Conservation (phyloP, 2,329 filamentous ascomycete species). For the Cladosporium sp. region DNA sequence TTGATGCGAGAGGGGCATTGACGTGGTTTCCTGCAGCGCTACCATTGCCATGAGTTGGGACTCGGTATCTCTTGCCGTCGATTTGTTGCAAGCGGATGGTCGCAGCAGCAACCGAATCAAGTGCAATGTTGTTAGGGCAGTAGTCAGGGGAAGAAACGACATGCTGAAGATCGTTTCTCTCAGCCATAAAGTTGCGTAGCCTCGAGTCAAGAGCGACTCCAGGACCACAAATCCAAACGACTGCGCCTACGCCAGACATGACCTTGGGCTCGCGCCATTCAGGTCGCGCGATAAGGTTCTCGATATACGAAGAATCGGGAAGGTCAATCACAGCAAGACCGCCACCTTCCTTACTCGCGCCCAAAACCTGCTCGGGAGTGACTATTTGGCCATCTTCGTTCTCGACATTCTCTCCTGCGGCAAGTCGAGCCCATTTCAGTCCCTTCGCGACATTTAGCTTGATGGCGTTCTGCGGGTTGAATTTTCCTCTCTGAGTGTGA, state of each 20-base stretch:
- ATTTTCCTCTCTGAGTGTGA: conserved; percentile 74
- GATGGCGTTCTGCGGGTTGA: conserved; percentile 62
- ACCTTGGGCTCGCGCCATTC: conserved; percentile 67
- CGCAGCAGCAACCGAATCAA: conserved; percentile 63
- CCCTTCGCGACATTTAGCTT: conserved; percentile 61
- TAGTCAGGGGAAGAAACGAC: conserved; percentile 71
- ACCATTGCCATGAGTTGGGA: conserved; percentile 53
- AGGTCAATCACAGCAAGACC: conserved; percentile 80
- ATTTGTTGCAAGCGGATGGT: conserved; percentile 67
- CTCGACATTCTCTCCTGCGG: conserved; percentile 59
- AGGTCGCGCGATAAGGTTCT: conserved; percentile 61
- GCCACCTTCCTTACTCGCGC: conserved; percentile 59
- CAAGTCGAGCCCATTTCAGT: conserved; percentile 56
- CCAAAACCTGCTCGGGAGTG: conserved; percentile 84
- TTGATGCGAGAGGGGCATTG: background rate
- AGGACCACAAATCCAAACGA: conserved; percentile 79
- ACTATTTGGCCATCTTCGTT: conserved; percentile 64
- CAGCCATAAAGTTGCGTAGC: conserved; percentile 66
- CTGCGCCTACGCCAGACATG: conserved; percentile 61
- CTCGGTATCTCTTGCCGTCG: conserved; percentile 67
- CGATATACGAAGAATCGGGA: conserved; percentile 66
- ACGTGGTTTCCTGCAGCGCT: background rate
- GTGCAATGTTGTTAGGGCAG: conserved; percentile 69
- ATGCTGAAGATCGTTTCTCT: conserved; percentile 62
- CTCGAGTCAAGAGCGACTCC: conserved; percentile 60